Percentiles rank a stretch among this genome's conserved stretches.
Conservation (phyloP, 768 basidiomycete genomes). For the Neoboletus brunneissimus region DNA sequence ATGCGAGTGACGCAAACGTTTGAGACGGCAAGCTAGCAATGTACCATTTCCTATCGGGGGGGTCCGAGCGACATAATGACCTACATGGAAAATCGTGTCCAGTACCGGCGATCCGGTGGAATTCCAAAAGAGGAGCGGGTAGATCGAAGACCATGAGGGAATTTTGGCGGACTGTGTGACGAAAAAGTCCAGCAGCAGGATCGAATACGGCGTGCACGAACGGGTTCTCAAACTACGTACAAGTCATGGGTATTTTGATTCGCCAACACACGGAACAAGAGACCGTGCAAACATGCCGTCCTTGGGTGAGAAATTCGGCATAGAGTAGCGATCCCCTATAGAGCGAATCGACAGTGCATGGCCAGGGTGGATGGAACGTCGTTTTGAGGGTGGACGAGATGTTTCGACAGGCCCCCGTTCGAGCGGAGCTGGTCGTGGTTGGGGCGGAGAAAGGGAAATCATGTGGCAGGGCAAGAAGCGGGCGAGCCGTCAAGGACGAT, state of each 20-base stretch:
- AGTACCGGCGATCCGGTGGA: neutral
- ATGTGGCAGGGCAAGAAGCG: slow-evolving; percentile 23
- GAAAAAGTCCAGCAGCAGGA: neutral
- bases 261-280: neutral
- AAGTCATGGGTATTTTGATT: neutral
- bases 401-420: slow-evolving; percentile 18
- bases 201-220: neutral
- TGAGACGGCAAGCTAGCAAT: neutral
- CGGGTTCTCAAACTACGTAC: neutral
- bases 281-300: neutral
- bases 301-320: neutral
- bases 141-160: neutral
- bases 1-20: neutral
- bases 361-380: neutral
- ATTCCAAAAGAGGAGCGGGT: neutral
- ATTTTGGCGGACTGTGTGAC: slow-evolving; percentile 2
- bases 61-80: neutral
- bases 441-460: slow-evolving; percentile 33
- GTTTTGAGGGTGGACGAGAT: neutral
- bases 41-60: neutral
- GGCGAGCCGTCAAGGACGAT: slow-evolving; percentile 12
- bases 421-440: slow-evolving; percentile 36
- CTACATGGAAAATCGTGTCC: neutral
- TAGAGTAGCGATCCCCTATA: neutral
- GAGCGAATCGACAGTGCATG: neutral